These are phyloP conservation scores for Scopulariopsis brevicaulis DNA, from an alignment of 2,329 filamentous ascomycete genomes.

Conservation along the genomic window DNA sequence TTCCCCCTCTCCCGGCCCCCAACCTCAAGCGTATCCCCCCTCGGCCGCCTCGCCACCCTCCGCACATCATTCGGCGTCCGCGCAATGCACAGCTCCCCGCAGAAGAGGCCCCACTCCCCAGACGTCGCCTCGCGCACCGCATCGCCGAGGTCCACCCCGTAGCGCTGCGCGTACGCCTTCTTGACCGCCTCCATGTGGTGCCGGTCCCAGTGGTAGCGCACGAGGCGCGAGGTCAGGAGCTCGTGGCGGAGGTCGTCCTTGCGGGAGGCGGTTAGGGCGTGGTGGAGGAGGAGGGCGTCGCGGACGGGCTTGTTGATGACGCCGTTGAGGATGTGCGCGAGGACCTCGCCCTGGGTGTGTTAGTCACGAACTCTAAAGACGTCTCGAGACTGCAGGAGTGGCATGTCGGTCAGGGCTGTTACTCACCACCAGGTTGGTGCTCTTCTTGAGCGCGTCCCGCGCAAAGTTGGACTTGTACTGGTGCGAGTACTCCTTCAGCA, in stretches of 20 bases:
- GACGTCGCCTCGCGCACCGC: conserved; percentile 68
- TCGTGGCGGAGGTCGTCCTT: conserved; percentile 68
- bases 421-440: conserved; percentile 83
- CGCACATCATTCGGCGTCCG: conserved; percentile 49
- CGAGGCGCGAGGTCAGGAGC: conserved; percentile 75
- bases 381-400: not conserved
- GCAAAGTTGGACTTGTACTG: conserved; percentile 74
- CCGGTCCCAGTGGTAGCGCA: conserved; percentile 87
- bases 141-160: conserved; percentile 61
- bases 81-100: conserved; percentile 54
- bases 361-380: not conserved
- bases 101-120: conserved; percentile 69
- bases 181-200: conserved; percentile 72
- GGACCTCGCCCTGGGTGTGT: conserved; percentile 65
- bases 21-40: not conserved
- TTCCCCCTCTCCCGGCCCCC: not conserved
- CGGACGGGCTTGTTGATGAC: conserved; percentile 92
- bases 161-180: conserved; percentile 67
- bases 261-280: conserved; percentile 68
- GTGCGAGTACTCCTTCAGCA: conserved; percentile 66
- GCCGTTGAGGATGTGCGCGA: conserved; percentile 92
- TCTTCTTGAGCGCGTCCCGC: conserved; percentile 76
- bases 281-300: conserved; percentile 81
- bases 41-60: conserved; percentile 31
- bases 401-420: conserved; percentile 1